A percentile compares a stretch with the other conserved stretches of the same genome.
phyloP scores from a whole-genome alignment of 1,284 basidiomycete species.

The Abortiporus biennis region DNA sequence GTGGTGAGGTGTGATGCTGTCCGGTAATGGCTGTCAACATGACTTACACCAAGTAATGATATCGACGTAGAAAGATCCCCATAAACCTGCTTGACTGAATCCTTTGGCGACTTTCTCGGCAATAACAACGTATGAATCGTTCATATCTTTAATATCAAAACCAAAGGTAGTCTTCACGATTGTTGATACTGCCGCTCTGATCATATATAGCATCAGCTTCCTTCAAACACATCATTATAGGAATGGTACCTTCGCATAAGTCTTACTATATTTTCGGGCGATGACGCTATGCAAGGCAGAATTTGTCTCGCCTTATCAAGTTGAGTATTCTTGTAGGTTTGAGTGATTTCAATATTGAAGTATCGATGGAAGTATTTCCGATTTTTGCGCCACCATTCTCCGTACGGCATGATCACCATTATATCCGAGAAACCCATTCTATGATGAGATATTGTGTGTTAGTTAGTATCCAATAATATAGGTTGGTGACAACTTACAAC shows the following conservation, averaged over 20 bases:
- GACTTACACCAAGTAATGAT: constrained; percentile 18
- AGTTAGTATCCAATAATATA: too few relatives aligned
- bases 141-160: constrained; percentile 2
- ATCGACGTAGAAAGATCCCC: constrained; percentile 16
- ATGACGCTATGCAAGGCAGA: not conserved
- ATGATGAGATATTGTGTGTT: not conserved
- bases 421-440: constrained; percentile 3
- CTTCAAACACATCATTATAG: too few relatives aligned
- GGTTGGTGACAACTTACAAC: too few relatives aligned
- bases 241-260: too few relatives aligned
- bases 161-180: constrained; percentile 2
- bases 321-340: not conserved
- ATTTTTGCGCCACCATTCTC: not conserved
- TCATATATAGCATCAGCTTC: too few relatives aligned
- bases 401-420: constrained; percentile 5
- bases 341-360: not conserved
- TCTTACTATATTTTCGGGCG: too few relatives aligned
- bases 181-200: not conserved
- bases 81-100: constrained; percentile 7
- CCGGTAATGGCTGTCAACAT: too few relatives aligned
- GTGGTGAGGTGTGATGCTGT: too few relatives aligned
- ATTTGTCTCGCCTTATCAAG: not conserved
- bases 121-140: constrained; percentile 4
- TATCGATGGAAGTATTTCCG: constrained; percentile 5
- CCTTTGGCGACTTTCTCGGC: not conserved